Evolutionary conservation across 2,329 filamentous ascomycete genomes (phyloP).

Genomic region (Aspergillus tamarii): DNA sequence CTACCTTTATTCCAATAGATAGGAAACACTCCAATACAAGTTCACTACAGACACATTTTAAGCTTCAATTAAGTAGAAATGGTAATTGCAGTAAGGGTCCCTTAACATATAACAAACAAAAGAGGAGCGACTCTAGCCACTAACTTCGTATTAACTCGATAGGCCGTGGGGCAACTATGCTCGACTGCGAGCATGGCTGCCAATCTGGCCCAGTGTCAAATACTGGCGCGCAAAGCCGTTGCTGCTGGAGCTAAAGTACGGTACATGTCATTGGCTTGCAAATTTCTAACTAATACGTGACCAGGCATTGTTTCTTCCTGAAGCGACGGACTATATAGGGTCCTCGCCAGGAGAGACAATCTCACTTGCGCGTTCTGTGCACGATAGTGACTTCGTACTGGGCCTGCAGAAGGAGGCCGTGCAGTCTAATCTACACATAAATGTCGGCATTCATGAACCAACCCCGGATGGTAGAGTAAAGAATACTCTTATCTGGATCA

Average conservation of each 20-base stretch:
- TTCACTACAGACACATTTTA: background rate
- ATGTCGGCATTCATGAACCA: slow-evolving; percentile 85
- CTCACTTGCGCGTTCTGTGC: slow-evolving; percentile 68
- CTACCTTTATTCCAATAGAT: background rate
- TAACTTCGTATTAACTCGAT: slow-evolving; percentile 20
- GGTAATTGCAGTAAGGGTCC: slow-evolving; percentile 32
- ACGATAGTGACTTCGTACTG: slow-evolving; percentile 71
- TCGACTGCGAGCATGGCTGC: slow-evolving; percentile 76
- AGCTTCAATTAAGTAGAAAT: slow-evolving; percentile 18
- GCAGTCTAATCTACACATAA: slow-evolving; percentile 68
- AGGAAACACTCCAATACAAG: background rate
- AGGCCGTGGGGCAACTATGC: slow-evolving; percentile 90
- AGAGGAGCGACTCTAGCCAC: background rate
- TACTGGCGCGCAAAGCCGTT: slow-evolving; percentile 72
- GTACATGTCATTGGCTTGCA: background rate
- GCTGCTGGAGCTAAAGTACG: slow-evolving; percentile 75
- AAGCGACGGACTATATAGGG: slow-evolving; percentile 88
- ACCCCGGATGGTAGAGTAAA: slow-evolving; percentile 57
- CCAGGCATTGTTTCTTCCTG: slow-evolving; percentile 83
- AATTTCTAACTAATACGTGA: slow-evolving; percentile 10
- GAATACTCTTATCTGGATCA: slow-evolving; percentile 70
- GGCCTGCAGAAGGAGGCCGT: slow-evolving; percentile 73
- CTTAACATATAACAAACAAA: background rate
- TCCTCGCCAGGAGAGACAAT: slow-evolving; percentile 68
- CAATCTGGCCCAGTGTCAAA: slow-evolving; percentile 79